Evolutionary conservation across 2,329 filamentous ascomycete species (phyloP).

Genomic region (Xylariaceae sp.): DNA sequence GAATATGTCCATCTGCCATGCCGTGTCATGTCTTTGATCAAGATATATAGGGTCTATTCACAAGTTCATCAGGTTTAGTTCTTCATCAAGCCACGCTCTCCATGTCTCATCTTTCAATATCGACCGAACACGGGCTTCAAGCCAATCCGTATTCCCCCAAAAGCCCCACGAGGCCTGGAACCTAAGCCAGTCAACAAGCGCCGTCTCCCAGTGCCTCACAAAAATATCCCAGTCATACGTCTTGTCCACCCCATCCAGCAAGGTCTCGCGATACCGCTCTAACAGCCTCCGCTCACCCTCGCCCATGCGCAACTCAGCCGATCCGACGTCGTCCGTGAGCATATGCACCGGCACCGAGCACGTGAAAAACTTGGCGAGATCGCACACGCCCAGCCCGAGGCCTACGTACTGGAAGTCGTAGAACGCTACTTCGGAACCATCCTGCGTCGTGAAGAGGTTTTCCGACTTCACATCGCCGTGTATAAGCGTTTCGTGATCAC

Average conservation of each 20-base stretch:
- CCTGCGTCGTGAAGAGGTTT: conserved; percentile 56
- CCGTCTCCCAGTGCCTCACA: conserved; percentile 60
- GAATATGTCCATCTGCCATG: no score
- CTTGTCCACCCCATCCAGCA: conserved; percentile 33
- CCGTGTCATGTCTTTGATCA: no score
- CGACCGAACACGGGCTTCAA: conserved; percentile 49
- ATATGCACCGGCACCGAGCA: conserved; percentile 57
- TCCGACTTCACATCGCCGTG: conserved; percentile 69
- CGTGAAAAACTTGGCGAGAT: conserved; percentile 63
- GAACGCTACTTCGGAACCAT: conserved; percentile 53
- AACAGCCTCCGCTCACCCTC: conserved; percentile 49
- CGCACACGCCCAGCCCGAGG: conserved; percentile 59
- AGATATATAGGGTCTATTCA: no score
- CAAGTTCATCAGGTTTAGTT: conserved; percentile 10
- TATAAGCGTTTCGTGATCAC: conserved; percentile 51
- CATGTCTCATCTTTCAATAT: conserved; percentile 46
- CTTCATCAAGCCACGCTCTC: conserved; percentile 41
- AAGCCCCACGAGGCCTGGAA: conserved; percentile 60
- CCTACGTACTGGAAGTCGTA: conserved; percentile 69
- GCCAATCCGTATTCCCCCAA: conserved; percentile 57
- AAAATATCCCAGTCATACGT: conserved; percentile 53
- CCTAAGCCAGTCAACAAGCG: conserved; percentile 63
- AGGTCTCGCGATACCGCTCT: conserved; percentile 41
- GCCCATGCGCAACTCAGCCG: conserved; percentile 7
- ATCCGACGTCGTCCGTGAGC: conserved; percentile 36